Conservation (phyloP, 228 moss, liverwort and hornwort genomes). For the Sphagnum magellanicum region DNA sequence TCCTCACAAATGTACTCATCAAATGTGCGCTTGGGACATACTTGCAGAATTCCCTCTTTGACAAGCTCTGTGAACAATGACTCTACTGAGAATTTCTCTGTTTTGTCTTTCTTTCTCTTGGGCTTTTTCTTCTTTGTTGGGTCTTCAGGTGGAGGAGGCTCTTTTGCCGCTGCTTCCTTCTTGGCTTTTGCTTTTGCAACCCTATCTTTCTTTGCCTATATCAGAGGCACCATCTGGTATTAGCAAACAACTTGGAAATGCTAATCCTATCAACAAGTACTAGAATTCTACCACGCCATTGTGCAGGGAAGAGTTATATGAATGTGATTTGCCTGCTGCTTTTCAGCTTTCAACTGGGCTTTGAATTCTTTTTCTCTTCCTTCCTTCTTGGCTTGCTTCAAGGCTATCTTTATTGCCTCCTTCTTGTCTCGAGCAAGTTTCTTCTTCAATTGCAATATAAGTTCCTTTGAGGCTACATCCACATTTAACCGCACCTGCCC, state of each 20-base stretch:
- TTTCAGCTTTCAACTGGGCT: slow-evolving; percentile 68
- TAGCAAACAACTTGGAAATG: background rate
- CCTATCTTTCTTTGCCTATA: slow-evolving; percentile 61
- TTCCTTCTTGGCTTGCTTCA: slow-evolving; percentile 75
- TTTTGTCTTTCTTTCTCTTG: slow-evolving; percentile 63
- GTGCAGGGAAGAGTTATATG: no score
- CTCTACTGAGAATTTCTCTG: slow-evolving; percentile 56
- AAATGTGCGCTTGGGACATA: slow-evolving; percentile 72
- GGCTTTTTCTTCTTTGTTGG: slow-evolving; percentile 24
- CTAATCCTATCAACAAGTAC: no score
- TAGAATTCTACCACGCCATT: no score
- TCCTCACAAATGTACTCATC: slow-evolving; percentile 79
- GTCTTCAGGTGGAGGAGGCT: slow-evolving; percentile 15
- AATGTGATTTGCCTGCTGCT: slow-evolving; percentile 24
- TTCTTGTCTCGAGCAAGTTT: slow-evolving; percentile 65
- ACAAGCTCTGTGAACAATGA: slow-evolving; percentile 59
- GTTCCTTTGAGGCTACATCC: slow-evolving; percentile 60
- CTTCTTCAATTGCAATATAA: slow-evolving; percentile 70
- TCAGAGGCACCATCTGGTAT: background rate
- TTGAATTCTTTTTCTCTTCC: slow-evolving; percentile 89
- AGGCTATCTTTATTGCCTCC: slow-evolving; percentile 52
- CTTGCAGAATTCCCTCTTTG: slow-evolving; percentile 49
- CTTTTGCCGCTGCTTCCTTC: slow-evolving; percentile 40
- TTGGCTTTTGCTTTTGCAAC: slow-evolving; percentile 56
- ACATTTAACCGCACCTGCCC: slow-evolving; percentile 55